Conservation (phyloP, 78 protist species). For the Dictyostelium intermedium region DNA sequence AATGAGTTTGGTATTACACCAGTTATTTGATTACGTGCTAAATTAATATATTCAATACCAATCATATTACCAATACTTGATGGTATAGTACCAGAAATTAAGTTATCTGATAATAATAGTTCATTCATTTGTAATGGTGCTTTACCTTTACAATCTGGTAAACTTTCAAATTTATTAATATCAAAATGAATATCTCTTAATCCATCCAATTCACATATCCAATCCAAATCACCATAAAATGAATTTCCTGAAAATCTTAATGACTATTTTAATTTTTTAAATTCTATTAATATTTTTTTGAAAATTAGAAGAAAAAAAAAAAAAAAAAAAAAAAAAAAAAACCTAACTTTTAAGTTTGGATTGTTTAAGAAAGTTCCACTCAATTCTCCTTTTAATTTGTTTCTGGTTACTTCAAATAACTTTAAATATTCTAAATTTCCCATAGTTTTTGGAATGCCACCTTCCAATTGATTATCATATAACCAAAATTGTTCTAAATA, state of each 20-base stretch:
- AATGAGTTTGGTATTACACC: slow-evolving; percentile 28
- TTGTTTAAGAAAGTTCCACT: not conserved
- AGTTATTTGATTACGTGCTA: slow-evolving; percentile 23
- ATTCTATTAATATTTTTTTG: not conserved
- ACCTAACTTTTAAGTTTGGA: not conserved
- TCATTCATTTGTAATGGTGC: not conserved
- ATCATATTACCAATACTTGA: slow-evolving; percentile 11
- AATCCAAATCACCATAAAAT: slow-evolving; percentile 20
- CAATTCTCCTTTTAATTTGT: slow-evolving; percentile 19
- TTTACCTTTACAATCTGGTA: slow-evolving; percentile 23
- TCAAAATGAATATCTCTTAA: slow-evolving; percentile 9
- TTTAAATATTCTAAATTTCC: not conserved
- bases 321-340: not conserved
- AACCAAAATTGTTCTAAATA: slow-evolving; percentile 38
- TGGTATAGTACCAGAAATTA: slow-evolving; percentile 10
- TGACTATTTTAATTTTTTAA: not conserved
- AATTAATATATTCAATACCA: slow-evolving; percentile 19
- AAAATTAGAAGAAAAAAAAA: not conserved
- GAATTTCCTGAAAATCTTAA: slow-evolving; percentile 46
- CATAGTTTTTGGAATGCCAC: not conserved
- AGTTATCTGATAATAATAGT: not conserved
- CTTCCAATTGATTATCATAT: slow-evolving; percentile 33
- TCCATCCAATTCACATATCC: slow-evolving; percentile 16
- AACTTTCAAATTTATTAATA: not conserved
- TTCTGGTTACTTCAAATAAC: slow-evolving; percentile 48